Evolutionary conservation across 305 asterid species (phyloP).

Genomic region (Nicotiana rustica): DNA sequence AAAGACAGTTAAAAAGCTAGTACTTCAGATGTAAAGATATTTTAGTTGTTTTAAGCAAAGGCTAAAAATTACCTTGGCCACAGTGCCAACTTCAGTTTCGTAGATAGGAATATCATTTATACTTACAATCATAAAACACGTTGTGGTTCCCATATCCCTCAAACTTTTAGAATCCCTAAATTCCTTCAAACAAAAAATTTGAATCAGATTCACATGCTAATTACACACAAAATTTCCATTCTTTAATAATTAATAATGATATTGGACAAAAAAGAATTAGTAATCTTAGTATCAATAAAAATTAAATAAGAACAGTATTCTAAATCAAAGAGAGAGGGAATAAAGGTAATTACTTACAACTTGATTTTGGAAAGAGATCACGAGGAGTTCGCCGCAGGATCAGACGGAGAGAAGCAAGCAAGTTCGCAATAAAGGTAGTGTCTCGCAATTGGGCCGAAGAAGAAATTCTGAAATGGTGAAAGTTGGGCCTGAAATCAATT

Average conservation of each 20-base stretch:
- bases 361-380: conserved; percentile 24
- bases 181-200: background rate
- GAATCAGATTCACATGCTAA: conserved; percentile 11
- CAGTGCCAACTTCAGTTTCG: conserved; percentile 95
- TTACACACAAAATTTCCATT: background rate
- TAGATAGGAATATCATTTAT: conserved; percentile 87
- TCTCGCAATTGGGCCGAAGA: conserved; percentile 19
- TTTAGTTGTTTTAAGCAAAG: background rate
- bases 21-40: background rate
- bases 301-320: background rate
- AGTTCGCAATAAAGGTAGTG: background rate
- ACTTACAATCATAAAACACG: conserved; percentile 91
- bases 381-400: background rate
- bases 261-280: background rate
- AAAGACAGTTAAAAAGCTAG: too few relatives aligned
- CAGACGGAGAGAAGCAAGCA: background rate
- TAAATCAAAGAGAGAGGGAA: background rate
- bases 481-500: background rate
- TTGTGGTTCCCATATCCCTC: conserved; percentile 69
- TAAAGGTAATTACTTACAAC: too few relatives aligned
- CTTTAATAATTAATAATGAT: background rate
- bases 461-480: background rate
- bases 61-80: conserved; percentile 62
- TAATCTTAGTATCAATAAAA: background rate
- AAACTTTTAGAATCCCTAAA: background rate